A percentile compares a stretch with the other conserved stretches of the same genome.
Conservation (phyloP, 306 rosid species). For the Calophaca sinica region DNA sequence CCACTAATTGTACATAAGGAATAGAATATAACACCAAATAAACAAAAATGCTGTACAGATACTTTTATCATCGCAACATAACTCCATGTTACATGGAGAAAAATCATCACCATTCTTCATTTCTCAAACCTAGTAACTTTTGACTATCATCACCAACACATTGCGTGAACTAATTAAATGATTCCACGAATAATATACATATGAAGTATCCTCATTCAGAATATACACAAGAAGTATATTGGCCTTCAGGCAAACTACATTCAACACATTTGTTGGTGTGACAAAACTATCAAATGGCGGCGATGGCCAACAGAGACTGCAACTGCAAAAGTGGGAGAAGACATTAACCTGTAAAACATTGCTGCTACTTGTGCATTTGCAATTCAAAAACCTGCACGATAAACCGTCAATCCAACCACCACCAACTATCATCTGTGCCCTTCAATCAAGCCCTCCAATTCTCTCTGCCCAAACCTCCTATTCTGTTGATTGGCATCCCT, state of each 20-base stretch:
- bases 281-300: conserved; percentile 61
- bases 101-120: conserved; percentile 54
- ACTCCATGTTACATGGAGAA: conserved; percentile 52
- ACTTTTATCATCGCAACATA: conserved; percentile 39
- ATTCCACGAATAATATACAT: conserved; percentile 65
- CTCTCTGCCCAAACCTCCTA: conserved; percentile 76
- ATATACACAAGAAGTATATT: conserved; percentile 73
- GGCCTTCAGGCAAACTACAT: conserved; percentile 68
- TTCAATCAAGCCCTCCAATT: conserved; percentile 73
- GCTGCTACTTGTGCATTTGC: conserved; percentile 57
- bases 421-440: conserved; percentile 68
- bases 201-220: conserved; percentile 65
- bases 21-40: conserved; percentile 44
- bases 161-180: conserved; percentile 51
- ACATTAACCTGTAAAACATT: conserved; percentile 57
- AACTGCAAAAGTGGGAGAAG: conserved; percentile 59
- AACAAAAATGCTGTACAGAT: conserved; percentile 39
- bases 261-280: conserved; percentile 60
- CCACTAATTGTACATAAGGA: conserved; percentile 29
- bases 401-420: conserved; percentile 46
- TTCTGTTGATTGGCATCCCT: conserved; percentile 77
- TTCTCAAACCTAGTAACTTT: conserved; percentile 55
- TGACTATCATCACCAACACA: conserved; percentile 54
- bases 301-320: conserved; percentile 56
- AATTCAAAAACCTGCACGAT: conserved; percentile 47